These are phyloP conservation scores for Alternaria ventricosa DNA, from an alignment of 2,329 filamentous ascomycete genomes.

Conservation along the genomic window DNA sequence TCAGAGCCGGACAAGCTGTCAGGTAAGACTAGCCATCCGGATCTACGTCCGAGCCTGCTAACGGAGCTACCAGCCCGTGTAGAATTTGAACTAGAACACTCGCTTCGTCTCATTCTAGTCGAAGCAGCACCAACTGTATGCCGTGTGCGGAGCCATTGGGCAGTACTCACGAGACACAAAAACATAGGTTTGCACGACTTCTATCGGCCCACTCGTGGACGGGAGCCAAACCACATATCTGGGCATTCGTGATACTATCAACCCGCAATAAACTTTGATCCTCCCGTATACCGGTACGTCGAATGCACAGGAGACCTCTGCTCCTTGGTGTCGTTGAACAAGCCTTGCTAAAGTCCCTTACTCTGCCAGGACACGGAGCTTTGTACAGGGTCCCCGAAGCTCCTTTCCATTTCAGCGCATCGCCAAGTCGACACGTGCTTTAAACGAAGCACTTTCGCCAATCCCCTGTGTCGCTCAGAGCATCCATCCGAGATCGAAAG, in stretches of 20 bases:
- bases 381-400: slow-evolving; percentile 13
- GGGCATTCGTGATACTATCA: slow-evolving; percentile 29
- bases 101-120: slow-evolving; percentile 23
- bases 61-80: slow-evolving; percentile 27
- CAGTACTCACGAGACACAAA: slow-evolving; percentile 26
- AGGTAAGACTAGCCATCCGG: slow-evolving; percentile 29
- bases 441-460: slow-evolving; percentile 22
- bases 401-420: slow-evolving; percentile 15
- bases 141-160: slow-evolving; percentile 25
- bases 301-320: not conserved
- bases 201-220: slow-evolving; percentile 27
- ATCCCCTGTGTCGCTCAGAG: slow-evolving; percentile 23
- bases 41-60: slow-evolving; percentile 38
- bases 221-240: slow-evolving; percentile 20
- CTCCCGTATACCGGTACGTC: slow-evolving; percentile 5
- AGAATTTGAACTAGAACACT: slow-evolving; percentile 22
- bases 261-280: slow-evolving; percentile 28
- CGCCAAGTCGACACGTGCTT: slow-evolving; percentile 29
- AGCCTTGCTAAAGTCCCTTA: slow-evolving; percentile 15
- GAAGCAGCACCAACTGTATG: slow-evolving; percentile 11
- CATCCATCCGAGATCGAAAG: slow-evolving; percentile 31
- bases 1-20: slow-evolving; percentile 21
- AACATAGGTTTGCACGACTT: slow-evolving; percentile 22
- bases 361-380: slow-evolving; percentile 6
- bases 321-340: slow-evolving; percentile 7